Evolutionary conservation across 2,329 filamentous ascomycete genomes (phyloP).

Genomic region (Penicillium sclerotigenum): DNA sequence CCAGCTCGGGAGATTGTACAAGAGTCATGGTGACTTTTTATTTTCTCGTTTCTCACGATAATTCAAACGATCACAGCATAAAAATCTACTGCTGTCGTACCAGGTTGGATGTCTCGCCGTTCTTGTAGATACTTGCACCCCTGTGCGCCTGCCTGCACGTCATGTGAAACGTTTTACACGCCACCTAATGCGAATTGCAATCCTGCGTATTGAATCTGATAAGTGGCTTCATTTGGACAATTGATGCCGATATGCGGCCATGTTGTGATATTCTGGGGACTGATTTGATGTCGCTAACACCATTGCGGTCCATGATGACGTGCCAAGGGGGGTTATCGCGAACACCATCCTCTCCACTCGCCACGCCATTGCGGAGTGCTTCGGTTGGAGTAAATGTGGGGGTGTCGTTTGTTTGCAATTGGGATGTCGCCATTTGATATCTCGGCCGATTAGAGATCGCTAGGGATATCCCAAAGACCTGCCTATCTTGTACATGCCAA

Average conservation of each 20-base stretch:
- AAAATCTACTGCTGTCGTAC: neutral
- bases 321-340: slow-evolving; percentile 11
- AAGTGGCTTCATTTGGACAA: neutral
- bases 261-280: neutral
- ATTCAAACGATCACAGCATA: neutral
- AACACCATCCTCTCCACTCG: slow-evolving; percentile 17
- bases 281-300: slow-evolving; percentile 21
- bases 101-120: neutral
- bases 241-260: neutral
- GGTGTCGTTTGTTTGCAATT: neutral
- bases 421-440: neutral
- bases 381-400: neutral
- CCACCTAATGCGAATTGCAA: slow-evolving; percentile 3
- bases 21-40: slow-evolving; percentile 9
- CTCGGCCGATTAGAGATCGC: neutral
- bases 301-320: slow-evolving; percentile 23
- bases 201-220: neutral
- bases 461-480: neutral
- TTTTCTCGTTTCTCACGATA: neutral
- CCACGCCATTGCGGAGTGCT: slow-evolving; percentile 16
- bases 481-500: neutral
- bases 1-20: slow-evolving; percentile 9
- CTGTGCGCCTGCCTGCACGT: slow-evolving; percentile 13
- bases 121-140: slow-evolving; percentile 7
- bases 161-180: slow-evolving; percentile 17